Conservation (phyloP, 2,329 filamentous ascomycete genomes). For the Aspergillus fructus region DNA sequence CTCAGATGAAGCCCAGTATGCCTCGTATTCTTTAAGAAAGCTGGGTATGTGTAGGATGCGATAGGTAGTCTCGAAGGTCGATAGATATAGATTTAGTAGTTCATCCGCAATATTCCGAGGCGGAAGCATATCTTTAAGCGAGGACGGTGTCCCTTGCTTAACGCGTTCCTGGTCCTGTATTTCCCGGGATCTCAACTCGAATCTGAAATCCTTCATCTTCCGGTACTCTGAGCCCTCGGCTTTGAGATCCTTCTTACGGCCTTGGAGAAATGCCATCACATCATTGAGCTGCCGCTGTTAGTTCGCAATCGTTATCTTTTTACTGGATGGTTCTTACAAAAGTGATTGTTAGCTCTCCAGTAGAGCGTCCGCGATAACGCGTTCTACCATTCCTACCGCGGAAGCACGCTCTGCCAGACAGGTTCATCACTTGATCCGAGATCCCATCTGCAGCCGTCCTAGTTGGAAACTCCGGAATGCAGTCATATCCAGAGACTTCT, state of each 20-base stretch:
- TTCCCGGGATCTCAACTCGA: constrained; percentile 29
- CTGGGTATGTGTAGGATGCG: constrained; percentile 59
- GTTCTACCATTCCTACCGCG: constrained; percentile 32
- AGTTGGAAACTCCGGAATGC: constrained; percentile 14
- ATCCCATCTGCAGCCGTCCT: constrained; percentile 18
- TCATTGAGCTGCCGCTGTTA: constrained; percentile 28
- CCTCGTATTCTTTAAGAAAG: constrained; percentile 57
- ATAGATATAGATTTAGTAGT: constrained; percentile 55
- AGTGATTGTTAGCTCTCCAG: constrained; percentile 30
- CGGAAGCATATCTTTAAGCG: constrained; percentile 46
- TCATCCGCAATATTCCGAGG: constrained; percentile 46
- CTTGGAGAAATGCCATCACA: constrained; percentile 25
- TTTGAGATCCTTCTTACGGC: constrained; percentile 19
- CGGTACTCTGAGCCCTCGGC: constrained; percentile 22
- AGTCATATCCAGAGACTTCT: constrained; percentile 23
- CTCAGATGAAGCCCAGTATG: constrained; percentile 50
- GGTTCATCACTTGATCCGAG: constrained; percentile 27
- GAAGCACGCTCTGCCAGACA: constrained; percentile 28
- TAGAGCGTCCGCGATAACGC: constrained; percentile 32
- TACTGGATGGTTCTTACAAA: constrained; percentile 24
- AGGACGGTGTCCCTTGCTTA: constrained; percentile 30
- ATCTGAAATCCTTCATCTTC: constrained; percentile 31
- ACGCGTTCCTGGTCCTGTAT: constrained; percentile 28
- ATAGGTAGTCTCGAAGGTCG: constrained; percentile 57
- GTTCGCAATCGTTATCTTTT: not conserved